Evolutionary conservation across 2,329 filamentous ascomycete genomes (phyloP), one percentile per base, ranked within the genome.

Genomic region (Microcyclosporella mali): DNA sequence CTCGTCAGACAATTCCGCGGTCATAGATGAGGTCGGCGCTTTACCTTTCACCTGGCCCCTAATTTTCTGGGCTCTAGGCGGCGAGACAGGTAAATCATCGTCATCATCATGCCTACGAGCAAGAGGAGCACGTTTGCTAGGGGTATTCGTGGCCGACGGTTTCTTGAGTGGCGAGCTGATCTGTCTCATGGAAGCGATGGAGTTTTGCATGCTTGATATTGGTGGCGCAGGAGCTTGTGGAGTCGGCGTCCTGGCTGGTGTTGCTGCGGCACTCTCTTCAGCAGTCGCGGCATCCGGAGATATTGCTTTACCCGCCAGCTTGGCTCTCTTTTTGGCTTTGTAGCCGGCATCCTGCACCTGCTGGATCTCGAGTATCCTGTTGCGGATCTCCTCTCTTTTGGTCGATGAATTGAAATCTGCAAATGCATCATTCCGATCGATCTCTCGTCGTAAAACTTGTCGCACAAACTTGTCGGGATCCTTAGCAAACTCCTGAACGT

Each of bases 401-500:
- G 72, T 60, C 1, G 75, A 72, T 0, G 78, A 70, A 37, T 70
- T 62, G 50, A 78, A 66, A 25, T 69, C 63, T n/a, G 70, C 70
- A 72, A 78, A 81, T 43, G 79, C 74, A 15, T 61, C 61, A 1
- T 69, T 50, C 2, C 74, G 68, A 25, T 79, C 68, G 58, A 88
- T 77, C 52, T 85, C 74, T 31, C 74, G 77, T 18, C 71, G 74
- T 4, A 95, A 68, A 14, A 94, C 68, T 47, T 77, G 81, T 15
- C 68, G 67, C 12, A 85, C 72, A 52, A 94, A 92, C 0, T 60
- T 63, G 49, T 86, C 79, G 0, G 90, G 90, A 46, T 87, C 69
- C 40, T 79, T 73, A 12, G 94, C 74, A 50, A 98, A 95, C 50
- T 85, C 81, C 51, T 88, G 78, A 40, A 94, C 73, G 57, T 97